Base-by-base conservation (phyloP, 164 flowering plant species). In the Vitis rupestris region DNA sequence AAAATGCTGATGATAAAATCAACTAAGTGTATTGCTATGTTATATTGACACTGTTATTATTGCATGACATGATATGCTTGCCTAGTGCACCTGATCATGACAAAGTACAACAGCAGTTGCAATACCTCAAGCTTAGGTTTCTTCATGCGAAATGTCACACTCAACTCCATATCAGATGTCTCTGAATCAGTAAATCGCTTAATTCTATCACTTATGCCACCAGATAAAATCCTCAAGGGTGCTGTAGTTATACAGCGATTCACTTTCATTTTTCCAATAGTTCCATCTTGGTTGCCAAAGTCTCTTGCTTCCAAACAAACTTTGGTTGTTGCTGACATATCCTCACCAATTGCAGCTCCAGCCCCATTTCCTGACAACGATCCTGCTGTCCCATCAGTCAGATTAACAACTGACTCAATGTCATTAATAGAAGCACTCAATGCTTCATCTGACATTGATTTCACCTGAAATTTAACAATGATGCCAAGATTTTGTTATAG, bases 311-410 rank as follows among this genome's bases (percentile, higher is more conserved):
- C 98, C 65, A 90, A 72, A 64, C 97, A 91, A 70, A 91, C 88
- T 73, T 87, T 91, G 14, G 96, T 91, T 90, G 88, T 86, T 50
- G 97, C 94, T 76, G 84, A 97, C 82, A 93, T 76, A 84, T 91
- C 97, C 81, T 93, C 98, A 70, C 99, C 95, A 70, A 91, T 92
- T 17, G 97, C 90, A 77, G 97, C 95, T 76, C 89, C 86, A 63
- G 98, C 90, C 49, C 98, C 98, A 83, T 88, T 91, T 10, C 92
- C 97, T 31, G 98, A 97, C 12, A 94, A 94, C 16, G 98, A 85
- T 54, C 94, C 98, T 27, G 95, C 97, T 63, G 89, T 88, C 69
- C 91, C 77, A 75, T 96, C 98, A 48, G 76, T 73, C 95, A 93
- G 84, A 71, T 90, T 88, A 14, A 93, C 88, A 58, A 93, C 94